Evolutionary conservation across 2,329 filamentous ascomycete genomes (phyloP), one percentile per base, ranked within the genome.

Genomic region (Colletotrichum somersetense): DNA sequence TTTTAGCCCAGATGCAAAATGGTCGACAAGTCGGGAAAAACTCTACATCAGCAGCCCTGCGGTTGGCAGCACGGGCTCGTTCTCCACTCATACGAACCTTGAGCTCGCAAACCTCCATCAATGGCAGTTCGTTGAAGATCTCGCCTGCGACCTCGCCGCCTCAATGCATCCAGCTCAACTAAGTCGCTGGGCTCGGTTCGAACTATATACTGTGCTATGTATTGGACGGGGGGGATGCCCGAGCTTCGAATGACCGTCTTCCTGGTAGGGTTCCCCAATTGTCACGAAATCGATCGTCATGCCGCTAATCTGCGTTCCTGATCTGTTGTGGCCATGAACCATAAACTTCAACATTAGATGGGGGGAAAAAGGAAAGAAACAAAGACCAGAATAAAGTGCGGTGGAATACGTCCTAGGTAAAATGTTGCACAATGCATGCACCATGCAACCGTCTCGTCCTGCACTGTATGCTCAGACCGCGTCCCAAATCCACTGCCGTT

Each of bases 171-270:
- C 12, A 40, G 12, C 50, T 18, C 33, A n/a, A 52, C 56, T 33
- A 14, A 33, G 23, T 50, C 30, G 26, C 14, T 33, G 53, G 35
- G 42, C 33, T 65, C 18, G 23, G 12, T 14, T 52, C 44, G 40
- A 23, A 33, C 50, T 18, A 55, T 23, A 14, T 23, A 23, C 20
- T 52, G 14, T n/a, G 52, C 33, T 42, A 26, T 33, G 8, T 14
- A 35, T 42, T 50, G 26, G 30, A 2, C 30, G 44, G n/a, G 7
- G 38, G 38, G 38, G 52, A 46, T 30, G 69, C 66, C 58, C 58
- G 23, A 64, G 69, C 66, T 72, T 55, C 48, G 23, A 52, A 23
- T 42, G 61, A 66, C 16, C 48, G 50, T 71, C 48, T 69, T 58
- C 69, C 30, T 63, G 48, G 66, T 65, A 69, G 69, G 42, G 53